Base-by-base conservation (phyloP, 768 basidiomycete genomes). In the Auricularia sp. region DNA sequence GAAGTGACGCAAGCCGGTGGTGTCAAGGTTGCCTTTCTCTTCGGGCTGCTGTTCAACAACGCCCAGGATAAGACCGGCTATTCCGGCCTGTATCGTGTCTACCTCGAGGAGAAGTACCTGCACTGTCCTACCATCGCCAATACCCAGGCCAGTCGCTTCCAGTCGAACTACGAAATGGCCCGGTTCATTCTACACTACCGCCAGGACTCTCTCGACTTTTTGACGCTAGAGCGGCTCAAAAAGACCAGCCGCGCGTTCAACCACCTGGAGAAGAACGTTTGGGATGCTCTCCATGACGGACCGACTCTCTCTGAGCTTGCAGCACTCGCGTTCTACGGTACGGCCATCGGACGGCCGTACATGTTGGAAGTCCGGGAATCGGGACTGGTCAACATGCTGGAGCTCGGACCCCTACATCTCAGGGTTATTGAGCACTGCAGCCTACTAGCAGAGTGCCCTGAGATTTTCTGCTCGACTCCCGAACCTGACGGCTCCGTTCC, bases 41-140 rank as follows among this genome's bases (percentile, higher is more conserved):
- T 71, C 3, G 76, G 77, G 1, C 66, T 69, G 0, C 64, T 78
- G 0, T 76, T 74, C 47, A 66, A 69, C 8, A 66, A 78, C 70
- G 76, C 76, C 62, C 75, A 78, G 54, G 62, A 74, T 16, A 78
- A 76, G 54, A 72, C 71, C 43, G 77, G 76, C 23, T 68, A 74
- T 61, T 70, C 72, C 61, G 72, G 75, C 66, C n/a, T 61, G 1
- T 33, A 67, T 62, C n/a, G 51, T 1, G 51, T 61, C 6, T 71
- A 70, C 59, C 51, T 73, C 36, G 62, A 70, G 10, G 47, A 44
- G 1, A 39, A 54, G 34, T 64, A 61, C 39, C 8, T 7, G 16
- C 16, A 7, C 16, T 14, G 44, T 16, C n/a, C 44, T 4, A 44
- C 42, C 21, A 72, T 69, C 43, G 70, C 71, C 4, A 69, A 71